Base-by-base conservation (phyloP, 768 basidiomycete species). In the Lactarius hengduanensis region DNA sequence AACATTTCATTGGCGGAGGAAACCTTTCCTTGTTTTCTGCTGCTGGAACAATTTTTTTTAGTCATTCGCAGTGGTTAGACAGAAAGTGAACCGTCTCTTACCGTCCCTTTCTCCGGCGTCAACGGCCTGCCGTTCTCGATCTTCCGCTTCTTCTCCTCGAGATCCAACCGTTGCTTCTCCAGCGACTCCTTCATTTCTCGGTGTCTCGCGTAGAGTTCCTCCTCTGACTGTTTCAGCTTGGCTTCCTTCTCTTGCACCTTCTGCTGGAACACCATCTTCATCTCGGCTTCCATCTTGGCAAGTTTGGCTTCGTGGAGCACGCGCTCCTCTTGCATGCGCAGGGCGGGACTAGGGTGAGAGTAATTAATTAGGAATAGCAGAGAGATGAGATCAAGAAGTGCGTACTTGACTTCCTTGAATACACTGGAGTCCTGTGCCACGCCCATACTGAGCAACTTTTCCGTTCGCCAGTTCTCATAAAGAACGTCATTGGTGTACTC, bases 231-330 rank as follows among this genome's bases (percentile, higher is more conserved):
- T 82, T 98, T 98, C 76, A 99, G 84, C 80, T 98, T 98, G 70
- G 94, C 86, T 77, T 99, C 97, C 83, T 99, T 98, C 78, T 99
- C 97, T 77, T 95, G 94, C 63, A 99, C 97, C 78, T 99, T 99
- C 80, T 98, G 97, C 76, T 96, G 95, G 94, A 99, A 99, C 73
- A 99, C 97, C 93, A 96, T 94, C 87, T 98, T 98, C 97, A 99
- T 99, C 84, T 98, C 97, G 63, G 95, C 92, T 81, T 99, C 97
- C 90, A 98, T 98, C 88, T 99, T 99, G 63, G 93, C 86, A 62
- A 99, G 86, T 78, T 98, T 98, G 71, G 92, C 91, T 80, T 99
- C 96, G 79, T 99, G 96, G 74, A 98, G 78, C 61, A 93, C 83
- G 64, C 97, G 92, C 76, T 99, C 97, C 76, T 99, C 97, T 70